phyloP scores from a whole-genome alignment of 164 flowering plant genomes.

The Vitis rupestris region DNA sequence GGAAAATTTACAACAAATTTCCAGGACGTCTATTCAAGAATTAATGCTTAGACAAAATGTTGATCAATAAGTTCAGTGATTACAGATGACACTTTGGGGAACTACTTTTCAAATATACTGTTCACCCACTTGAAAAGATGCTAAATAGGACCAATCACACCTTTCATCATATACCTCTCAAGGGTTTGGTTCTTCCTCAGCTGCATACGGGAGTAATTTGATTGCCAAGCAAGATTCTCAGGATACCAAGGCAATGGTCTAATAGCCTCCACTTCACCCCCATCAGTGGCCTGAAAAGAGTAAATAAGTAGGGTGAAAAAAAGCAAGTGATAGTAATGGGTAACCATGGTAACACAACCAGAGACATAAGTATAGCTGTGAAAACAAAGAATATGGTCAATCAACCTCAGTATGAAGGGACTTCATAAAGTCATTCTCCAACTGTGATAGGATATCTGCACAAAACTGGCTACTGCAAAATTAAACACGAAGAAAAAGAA shows the following conservation, averaged over 20 bases:
- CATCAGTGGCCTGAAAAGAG: slow-evolving; percentile 50
- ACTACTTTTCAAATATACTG: background rate
- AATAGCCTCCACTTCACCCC: slow-evolving; percentile 60
- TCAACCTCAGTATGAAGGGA: slow-evolving; percentile 79
- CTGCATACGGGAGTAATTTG: slow-evolving; percentile 90
- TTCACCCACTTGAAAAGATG: background rate
- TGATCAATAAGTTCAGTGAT: no score
- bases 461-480: slow-evolving; percentile 82
- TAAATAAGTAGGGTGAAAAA: background rate
- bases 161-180: slow-evolving; percentile 53
- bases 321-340: background rate
- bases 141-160: background rate
- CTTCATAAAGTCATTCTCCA: slow-evolving; percentile 83
- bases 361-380: background rate
- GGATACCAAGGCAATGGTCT: slow-evolving; percentile 97
- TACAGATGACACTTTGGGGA: no score
- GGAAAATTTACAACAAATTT: no score
- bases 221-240: slow-evolving; percentile 94
- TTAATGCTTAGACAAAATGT: no score
- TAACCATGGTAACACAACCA: background rate
- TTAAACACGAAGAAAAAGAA: background rate
- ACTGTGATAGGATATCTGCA: slow-evolving; percentile 55
- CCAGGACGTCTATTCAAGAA: no score
- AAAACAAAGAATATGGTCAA: background rate
- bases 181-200: slow-evolving; percentile 84